Conservation (phyloP, 495 filamentous ascomycete genomes). For the Oidiodendron maius region DNA sequence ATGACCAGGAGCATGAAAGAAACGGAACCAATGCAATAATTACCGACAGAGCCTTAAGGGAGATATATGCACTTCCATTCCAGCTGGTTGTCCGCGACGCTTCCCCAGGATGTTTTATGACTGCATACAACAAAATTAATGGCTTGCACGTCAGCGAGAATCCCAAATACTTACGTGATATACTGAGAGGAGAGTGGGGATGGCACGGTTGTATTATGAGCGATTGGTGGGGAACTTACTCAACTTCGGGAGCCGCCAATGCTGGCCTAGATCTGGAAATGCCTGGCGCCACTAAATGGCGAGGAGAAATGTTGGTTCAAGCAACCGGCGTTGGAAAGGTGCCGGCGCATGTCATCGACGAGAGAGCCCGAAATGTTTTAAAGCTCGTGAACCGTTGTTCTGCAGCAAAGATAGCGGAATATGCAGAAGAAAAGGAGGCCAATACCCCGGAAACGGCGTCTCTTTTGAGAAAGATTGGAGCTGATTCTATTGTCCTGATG, state of each 20-base stretch:
- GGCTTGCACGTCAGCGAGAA: slow-evolving; percentile 66
- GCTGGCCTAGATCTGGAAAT: slow-evolving; percentile 73
- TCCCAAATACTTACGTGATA: slow-evolving; percentile 51
- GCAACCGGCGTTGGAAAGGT: slow-evolving; percentile 54
- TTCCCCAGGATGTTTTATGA: slow-evolving; percentile 65
- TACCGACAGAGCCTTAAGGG: slow-evolving; percentile 63
- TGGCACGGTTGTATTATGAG: slow-evolving; percentile 66
- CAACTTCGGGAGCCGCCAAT: slow-evolving; percentile 57
- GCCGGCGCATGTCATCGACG: slow-evolving; percentile 50
- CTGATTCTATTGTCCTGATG: slow-evolving; percentile 65
- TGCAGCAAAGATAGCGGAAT: slow-evolving; percentile 46
- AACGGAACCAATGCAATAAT: slow-evolving; percentile 62
- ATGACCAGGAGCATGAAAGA: slow-evolving; percentile 71
- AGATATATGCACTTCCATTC: slow-evolving; percentile 73
- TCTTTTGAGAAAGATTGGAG: slow-evolving; percentile 56
- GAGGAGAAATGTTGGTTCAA: slow-evolving; percentile 54
- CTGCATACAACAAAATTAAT: slow-evolving; percentile 70
- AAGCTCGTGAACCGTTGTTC: slow-evolving; percentile 54
- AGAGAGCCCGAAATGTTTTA: slow-evolving; percentile 56
- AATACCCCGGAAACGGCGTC: slow-evolving; percentile 39
- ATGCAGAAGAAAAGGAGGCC: slow-evolving; percentile 33
- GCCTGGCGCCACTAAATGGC: slow-evolving; percentile 63
- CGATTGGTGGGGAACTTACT: slow-evolving; percentile 69
- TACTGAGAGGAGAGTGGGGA: slow-evolving; percentile 66
- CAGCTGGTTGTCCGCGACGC: slow-evolving; percentile 63